Evolutionary conservation across 768 basidiomycete genomes (phyloP), one percentile per base, ranked within the genome.

Genomic region (Termitomyces eurrhizus): DNA sequence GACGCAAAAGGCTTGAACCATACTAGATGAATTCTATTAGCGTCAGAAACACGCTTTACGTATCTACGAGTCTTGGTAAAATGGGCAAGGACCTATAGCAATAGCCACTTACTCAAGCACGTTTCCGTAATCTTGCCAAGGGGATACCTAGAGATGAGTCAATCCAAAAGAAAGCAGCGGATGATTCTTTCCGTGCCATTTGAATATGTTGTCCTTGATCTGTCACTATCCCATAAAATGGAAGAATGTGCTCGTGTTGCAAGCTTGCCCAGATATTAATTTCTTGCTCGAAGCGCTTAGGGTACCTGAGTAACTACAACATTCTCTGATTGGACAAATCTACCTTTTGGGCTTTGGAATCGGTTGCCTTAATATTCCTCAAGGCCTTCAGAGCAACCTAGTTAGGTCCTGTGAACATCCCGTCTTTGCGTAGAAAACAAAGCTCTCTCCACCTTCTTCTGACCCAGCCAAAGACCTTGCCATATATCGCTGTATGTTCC

Each of bases 61-160:
- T 80, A 85, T 35, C 83, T 85, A 59, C 58, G 26, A 9, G 9
- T 37, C 26, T n/a, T 26, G 5, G 57, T 26, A 3, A 37, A 37
- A 24, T 35, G 24, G 35, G 14, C 14, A 35, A 44, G 39, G 39
- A 5, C 14, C 16, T 36, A 35, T 14, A 9, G 18, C 44, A 32
- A 26, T 33, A 48, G 3, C 21, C 24, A 65, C 76, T 58, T 64
- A 83, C 85, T 80, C 78, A 0, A 80, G 72, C 21, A 84, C 78
- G 65, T 86, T 82, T 45, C 83, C 83, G 64, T 84, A 78, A 39
- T 77, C 74, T 72, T 85, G 83, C 85, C 85, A 87, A 6, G 84
- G 82, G 11, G 85, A 85, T 36, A 87, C 83, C 83, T 85, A 52
- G 12, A 39, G 39, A 55, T 44, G n/a, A 35, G 18, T 50, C 49